phyloP scores from a whole-genome alignment of 2,329 filamentous ascomycete genomes.

The Claviceps sp. region DNA sequence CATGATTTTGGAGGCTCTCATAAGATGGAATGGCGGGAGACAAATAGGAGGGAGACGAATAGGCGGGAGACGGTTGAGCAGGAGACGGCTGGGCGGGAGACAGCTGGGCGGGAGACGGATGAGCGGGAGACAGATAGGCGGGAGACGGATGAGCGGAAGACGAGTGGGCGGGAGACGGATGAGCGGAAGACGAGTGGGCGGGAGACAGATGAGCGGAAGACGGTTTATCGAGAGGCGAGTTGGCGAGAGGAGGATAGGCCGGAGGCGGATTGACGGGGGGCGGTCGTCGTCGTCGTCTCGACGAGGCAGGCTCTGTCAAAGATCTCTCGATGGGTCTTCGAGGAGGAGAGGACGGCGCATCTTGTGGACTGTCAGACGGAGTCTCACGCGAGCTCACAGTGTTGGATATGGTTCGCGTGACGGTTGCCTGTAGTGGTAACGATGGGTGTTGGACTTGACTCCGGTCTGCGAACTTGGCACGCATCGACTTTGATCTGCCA shows the following conservation, averaged over 20 bases:
- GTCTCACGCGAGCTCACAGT: background rate
- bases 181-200: too few species aligned
- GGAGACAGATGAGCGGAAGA: too few species aligned
- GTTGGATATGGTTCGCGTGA: background rate
- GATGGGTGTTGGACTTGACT: conserved; percentile 6
- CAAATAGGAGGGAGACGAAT: too few species aligned
- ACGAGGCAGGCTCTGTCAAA: background rate
- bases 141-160: too few species aligned
- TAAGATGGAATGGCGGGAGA: background rate
- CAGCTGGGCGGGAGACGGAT: too few species aligned
- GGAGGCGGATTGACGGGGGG: too few species aligned
- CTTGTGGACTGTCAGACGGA: background rate
- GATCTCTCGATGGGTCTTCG: background rate
- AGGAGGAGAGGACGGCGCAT: background rate
- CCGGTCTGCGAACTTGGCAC: conserved; percentile 8
- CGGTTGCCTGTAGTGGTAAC: background rate
- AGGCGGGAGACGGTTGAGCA: too few species aligned
- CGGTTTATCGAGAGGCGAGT: too few species aligned
- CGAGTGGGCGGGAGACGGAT: too few species aligned
- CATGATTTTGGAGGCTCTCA: background rate
- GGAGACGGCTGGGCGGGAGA: too few species aligned
- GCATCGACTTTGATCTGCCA: conserved; percentile 26
- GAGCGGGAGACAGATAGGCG: too few species aligned
- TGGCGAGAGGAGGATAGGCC: too few species aligned
- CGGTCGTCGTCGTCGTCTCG: background rate